A percentile compares a stretch with the other conserved stretches of the same genome.
Conservation (phyloP, 352 stramenopile genomes). For the Blastocystis sp. region DNA sequence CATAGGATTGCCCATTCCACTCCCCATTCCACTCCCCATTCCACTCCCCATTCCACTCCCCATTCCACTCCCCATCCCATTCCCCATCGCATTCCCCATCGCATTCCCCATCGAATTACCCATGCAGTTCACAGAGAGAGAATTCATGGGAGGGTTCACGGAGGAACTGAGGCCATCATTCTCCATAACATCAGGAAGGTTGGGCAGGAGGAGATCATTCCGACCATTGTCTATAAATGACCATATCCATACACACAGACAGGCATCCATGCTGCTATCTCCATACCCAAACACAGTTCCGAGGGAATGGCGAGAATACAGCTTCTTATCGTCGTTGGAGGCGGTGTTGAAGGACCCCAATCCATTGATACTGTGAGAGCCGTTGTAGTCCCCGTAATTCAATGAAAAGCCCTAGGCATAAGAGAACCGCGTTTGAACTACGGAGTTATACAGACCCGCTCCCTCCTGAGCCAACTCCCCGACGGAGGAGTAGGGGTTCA, state of each 20-base stretch:
- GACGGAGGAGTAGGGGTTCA: neutral
- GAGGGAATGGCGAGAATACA: constrained; percentile 60
- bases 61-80: neutral
- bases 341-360: neutral
- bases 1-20: no score
- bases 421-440: neutral
- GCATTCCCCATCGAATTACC: neutral
- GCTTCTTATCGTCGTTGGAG: constrained; percentile 27
- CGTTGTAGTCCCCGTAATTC: neutral
- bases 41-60: neutral
- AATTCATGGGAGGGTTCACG: neutral
- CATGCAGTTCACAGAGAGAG: neutral
- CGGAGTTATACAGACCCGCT: neutral
- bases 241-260: neutral
- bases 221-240: neutral
- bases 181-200: constrained; percentile 66
- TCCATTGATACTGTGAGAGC: neutral
- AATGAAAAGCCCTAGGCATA: constrained; percentile 12
- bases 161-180: neutral
- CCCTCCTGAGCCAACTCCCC: neutral
- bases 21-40: no score
- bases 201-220: constrained; percentile 39
- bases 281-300: constrained; percentile 33
- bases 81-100: neutral
- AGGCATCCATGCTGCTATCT: constrained; percentile 52